Evolutionary conservation across 2,329 filamentous ascomycete species (phyloP), one percentile per base, ranked within the genome.

Genomic region (Diaporthe ilicicola): DNA sequence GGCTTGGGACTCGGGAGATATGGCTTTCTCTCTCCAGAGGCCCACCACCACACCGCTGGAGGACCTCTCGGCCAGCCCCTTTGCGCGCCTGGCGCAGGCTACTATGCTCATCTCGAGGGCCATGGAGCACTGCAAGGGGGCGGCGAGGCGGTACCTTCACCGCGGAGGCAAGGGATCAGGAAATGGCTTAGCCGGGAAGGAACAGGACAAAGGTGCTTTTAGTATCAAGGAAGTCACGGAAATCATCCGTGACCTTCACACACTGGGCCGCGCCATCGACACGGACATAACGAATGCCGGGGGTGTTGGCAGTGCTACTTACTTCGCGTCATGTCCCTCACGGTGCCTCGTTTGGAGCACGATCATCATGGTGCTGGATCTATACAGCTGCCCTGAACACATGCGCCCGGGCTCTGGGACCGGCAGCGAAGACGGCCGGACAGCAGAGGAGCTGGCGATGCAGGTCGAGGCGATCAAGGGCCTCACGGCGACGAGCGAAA

Each of bases 41-140:
- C 72, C 79, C 55, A 81, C 83, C 17, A 73, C 78, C 69, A 82
- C 83, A 2, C 80, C 87, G 19, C 78, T 86, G 71, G 81, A 81
- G 34, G 84, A 86, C 10, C 75, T 84, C 10, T 75, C 85, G 68
- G 81, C 83, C 54, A 32, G 69, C 24, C 80, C 87, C 50, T 89
- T 87, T 78, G 84, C 85, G 5, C 84, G 87, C 70, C 81, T 90
- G 51, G 82, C 80, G 66, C 82, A 84, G 75, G 77, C 78, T 24
- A 78, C 77, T 24, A 75, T 81, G 24, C 76, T 83, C 59, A 64
- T 82, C 27, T 79, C 78, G 48, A 77, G 78, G 69, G 77, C 80
- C n/a, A 73, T 82, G 12, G 64, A 62, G 7, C 79, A 83, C 73
- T 74, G 78, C 66, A 74, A 76, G 24, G 74, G 64, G 4, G 73